Percentiles rank a stretch among this genome's conserved stretches.
These are phyloP conservation scores for Hibiscus mutabilis DNA, from an alignment of 345 rosid genomes.

Conservation along the genomic window DNA sequence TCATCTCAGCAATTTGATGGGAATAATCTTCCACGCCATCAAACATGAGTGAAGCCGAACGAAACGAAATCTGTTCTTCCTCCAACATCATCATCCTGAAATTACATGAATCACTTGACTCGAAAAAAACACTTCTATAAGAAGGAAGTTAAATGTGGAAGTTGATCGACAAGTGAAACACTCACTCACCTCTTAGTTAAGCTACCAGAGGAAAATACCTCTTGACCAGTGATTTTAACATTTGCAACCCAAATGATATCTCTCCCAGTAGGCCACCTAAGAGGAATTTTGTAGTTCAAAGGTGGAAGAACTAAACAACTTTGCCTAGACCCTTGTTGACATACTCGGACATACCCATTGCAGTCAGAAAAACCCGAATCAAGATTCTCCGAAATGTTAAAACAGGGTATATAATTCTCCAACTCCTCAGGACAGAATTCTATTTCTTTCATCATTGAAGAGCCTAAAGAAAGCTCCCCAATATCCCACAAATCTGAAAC, in stretches of 20 bases:
- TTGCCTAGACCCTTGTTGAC: conserved; percentile 45
- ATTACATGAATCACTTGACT: conserved; percentile 4
- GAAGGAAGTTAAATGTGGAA: neutral
- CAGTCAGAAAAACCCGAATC: conserved; percentile 43
- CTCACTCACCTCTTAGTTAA: conserved; percentile 71
- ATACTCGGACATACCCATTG: conserved; percentile 49
- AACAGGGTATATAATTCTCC: conserved; percentile 85
- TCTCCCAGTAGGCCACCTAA: conserved; percentile 96
- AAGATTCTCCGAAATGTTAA: conserved; percentile 55
- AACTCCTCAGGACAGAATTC: conserved; percentile 64
- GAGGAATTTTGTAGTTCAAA: conserved; percentile 67
- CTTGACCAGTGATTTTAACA: conserved; percentile 84
- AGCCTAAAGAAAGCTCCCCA: conserved; percentile 77
- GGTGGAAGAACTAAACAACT: conserved; percentile 79
- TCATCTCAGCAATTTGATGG: conserved; percentile 96
- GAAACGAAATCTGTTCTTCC: conserved; percentile 89
- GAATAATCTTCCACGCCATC: conserved; percentile 98
- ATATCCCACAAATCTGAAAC: conserved; percentile 84
- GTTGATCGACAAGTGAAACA: neutral
- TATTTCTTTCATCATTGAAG: conserved; percentile 59
- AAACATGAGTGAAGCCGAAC: conserved; percentile 77
- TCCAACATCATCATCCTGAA: conserved; percentile 98
- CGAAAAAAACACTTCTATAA: conserved; percentile 9
- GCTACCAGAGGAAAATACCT: conserved; percentile 94
- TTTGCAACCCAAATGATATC: conserved; percentile 87